Base-by-base conservation (phyloP, 73 alveolate species). In the Tetrahymena elliotti region DNA sequence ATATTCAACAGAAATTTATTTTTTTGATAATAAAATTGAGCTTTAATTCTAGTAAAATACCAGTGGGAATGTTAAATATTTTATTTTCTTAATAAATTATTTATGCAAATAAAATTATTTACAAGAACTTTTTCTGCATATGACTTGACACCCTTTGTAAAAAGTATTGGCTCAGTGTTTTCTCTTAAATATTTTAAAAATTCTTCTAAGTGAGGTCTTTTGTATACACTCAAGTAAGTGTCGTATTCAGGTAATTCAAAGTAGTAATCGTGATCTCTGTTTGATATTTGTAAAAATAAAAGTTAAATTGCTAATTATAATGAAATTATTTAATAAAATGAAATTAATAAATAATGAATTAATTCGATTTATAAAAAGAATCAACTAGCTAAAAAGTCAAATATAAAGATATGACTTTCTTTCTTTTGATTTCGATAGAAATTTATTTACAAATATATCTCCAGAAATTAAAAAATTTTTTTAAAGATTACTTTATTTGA, bases 161-260 rank as follows among this genome's bases (percentile, higher is more conserved):
- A 94, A 8, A 94, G 35, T 18, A 94, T 93, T 9, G 96, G 96
- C 40, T 94, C 96, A 20, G 96, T 94, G 6, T 41, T 31, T 35
- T 39, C 93, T 20, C 93, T 68, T 27, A 94, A 88, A 68, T 94
- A 94, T 33, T 94, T 53, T 88, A 94, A 84, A 52, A 88, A 94
- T 47, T 94, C 95, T 53, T 94, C 96, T 33, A 94, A 92, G 35
- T 94, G 83, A 39, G 93, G 95, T 88, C 96, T 88, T n/a, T 94
- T 94, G 27, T 94, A 94, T 5, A 94, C 95, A 88, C 93, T 84
- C 41, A 94, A 94, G 84, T 84, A 94, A 40, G 93, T 47, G 35
- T 94, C 95, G 40, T 47, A 94, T 94, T 94, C 96, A 4, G 96
- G 96, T 22, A 94, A 53, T 84, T 94, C 96, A 34, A 94, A 41